Base-by-base conservation (phyloP, 169 alveolate genomes). In the Babesia ovata region DNA sequence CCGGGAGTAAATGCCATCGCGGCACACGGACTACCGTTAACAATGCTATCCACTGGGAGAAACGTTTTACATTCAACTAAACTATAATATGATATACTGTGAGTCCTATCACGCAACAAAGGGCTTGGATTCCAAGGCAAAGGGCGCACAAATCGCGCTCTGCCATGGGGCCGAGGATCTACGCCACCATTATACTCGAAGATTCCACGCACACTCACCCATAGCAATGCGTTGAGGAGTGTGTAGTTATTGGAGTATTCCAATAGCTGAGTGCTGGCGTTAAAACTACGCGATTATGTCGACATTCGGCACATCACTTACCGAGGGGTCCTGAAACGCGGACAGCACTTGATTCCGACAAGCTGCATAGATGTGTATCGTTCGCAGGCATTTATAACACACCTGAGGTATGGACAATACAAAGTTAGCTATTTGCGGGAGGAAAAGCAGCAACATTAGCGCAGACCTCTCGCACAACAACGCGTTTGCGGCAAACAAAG, bases 341-440 rank as follows among this genome's bases (percentile, higher is more conserved):
- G 98, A 77, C 98, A 95, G 39, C 77, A 88, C 53, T 88, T 70
- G 28, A 95, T 81, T 71, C 97, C 96, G 46, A 95, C 62, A 49
- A 96, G 87, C 89, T 81, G 58, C 29, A 21, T 39, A 21, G 21
- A 6, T 24, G 8, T 13, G 19, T 16, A 48, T 42, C 13, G 21
- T 8, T 11, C 7, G 17, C n/a, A 21, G 11, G 10, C 39, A 33
- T 14, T 26, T 24, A 21, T 29, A 26, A 36, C 42, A 4, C 49
- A 81, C 88, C 84, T 96, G 94, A 9, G 99, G 99, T 29, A 94
- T 52, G 33, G 97, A 91, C 54, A 95, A 67, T 2, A 95, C 46
- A 85, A 95, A 96, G 91, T 96, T 96, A 26, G 95, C 62, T n/a
- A 95, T 85, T 77, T 96, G 96, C 21, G 99, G 99, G 44, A 95